Evolutionary conservation across 2,329 filamentous ascomycete species (phyloP), one percentile per base, ranked within the genome.

Genomic region (Periglandula ipomoeae): DNA sequence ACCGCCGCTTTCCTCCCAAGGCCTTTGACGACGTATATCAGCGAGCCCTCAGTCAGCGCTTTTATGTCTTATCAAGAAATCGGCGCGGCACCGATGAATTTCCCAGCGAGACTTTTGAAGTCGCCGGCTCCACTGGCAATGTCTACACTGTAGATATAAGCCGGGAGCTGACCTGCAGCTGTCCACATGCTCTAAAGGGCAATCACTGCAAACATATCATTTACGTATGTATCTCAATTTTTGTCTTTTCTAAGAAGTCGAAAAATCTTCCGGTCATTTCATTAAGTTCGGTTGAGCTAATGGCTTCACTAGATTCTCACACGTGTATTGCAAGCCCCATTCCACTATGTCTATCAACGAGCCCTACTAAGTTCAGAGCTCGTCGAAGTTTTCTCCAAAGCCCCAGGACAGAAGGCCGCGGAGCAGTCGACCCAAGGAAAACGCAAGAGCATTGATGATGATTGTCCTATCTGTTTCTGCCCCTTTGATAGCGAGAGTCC

Each of bases 121-220:
- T 85, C 52, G 77, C 81, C 0, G 82, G 82, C 1, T 78, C 77
- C 9, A 85, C 80, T 1, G 82, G 81, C 15, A 85, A 85, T 53
- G 69, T 85, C 50, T 85, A 86, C 61, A 75, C 64, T 0, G 72
- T 85, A 27, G 64, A 64, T 30, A 73, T 85, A 46, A 65, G 66
- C 3, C 68, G 68, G n/a, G 56, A 69, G 17, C 76, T 79, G 0
- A 65, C 56, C 0, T 84, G 81, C 59, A 67, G 71, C 44, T 84
- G 81, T 52, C 78, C 79, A 1, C 72, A 82, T 49, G 72, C 70
- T 1, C 55, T 51, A 23, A 69, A 70, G 30, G 76, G 77, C 0
- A 71, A 78, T 27, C 78, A 82, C 52, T 84, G 82, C 72, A 85
- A 85, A 58, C 82, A 86, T 55, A 66, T 81, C 23, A 52, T 84